Percentiles rank a stretch among this genome's conserved stretches.
These are phyloP conservation scores for Curvularia sp. DNA, from an alignment of 2,329 filamentous ascomycete species.

Conservation along the genomic window DNA sequence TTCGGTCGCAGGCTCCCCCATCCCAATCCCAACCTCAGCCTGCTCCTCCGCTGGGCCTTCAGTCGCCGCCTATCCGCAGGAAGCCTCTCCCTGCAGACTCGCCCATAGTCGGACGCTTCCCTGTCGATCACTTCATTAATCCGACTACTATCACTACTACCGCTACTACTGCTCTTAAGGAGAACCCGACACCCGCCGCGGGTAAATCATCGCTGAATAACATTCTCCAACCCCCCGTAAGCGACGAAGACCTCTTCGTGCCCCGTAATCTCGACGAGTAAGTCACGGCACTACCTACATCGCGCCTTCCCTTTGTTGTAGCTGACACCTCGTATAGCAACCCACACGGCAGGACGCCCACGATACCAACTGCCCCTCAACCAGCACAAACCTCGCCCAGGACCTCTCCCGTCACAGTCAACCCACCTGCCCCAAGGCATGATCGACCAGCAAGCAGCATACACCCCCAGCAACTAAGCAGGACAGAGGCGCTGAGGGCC, in stretches of 20 bases:
- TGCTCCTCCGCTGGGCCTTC: constrained; percentile 20
- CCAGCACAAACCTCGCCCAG: constrained; percentile 29
- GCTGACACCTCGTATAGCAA: constrained; percentile 38
- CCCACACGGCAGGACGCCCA: constrained; percentile 45
- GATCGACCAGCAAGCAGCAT: constrained; percentile 47
- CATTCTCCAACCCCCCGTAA: constrained; percentile 43
- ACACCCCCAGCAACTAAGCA: constrained; percentile 37
- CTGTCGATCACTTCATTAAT: constrained; percentile 51
- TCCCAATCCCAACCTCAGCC: constrained; percentile 40
- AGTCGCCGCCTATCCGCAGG: constrained; percentile 57
- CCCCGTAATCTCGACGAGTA: constrained; percentile 51
- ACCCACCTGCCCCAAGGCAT: constrained; percentile 39
- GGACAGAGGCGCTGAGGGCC: constrained; percentile 36
- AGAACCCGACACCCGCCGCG: constrained; percentile 34
- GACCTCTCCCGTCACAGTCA: constrained; percentile 20
- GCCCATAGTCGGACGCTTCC: constrained; percentile 55
- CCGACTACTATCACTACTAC: constrained; percentile 11
- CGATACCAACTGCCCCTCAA: constrained; percentile 35
- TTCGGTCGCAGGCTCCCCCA: constrained; percentile 52
- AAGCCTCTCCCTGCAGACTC: constrained; percentile 63
- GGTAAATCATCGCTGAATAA: constrained; percentile 34
- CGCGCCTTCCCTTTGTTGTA: constrained; percentile 9
- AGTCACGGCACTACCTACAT: constrained; percentile 19
- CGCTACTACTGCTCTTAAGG: constrained; percentile 23
- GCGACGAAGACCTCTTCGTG: constrained; percentile 43